Evolutionary conservation across 176 grass and related monocot species (phyloP).

Genomic region (Oryza nivara): DNA sequence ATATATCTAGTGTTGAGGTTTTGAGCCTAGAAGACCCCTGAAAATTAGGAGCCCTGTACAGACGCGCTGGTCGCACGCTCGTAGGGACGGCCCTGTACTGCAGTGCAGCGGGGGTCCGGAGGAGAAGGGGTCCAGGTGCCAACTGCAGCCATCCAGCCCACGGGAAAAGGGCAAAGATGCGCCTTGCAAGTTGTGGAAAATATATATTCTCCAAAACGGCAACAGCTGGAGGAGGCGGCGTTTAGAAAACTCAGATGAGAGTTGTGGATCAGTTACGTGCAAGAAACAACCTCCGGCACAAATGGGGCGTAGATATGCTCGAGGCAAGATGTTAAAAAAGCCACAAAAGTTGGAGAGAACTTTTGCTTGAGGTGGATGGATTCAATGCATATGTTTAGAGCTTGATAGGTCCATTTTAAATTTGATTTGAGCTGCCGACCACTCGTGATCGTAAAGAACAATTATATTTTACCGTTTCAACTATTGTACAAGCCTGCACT

Average conservation of each 20-base stretch:
- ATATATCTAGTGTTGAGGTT: no score
- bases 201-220: constrained; percentile 27
- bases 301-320: background rate
- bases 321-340: background rate
- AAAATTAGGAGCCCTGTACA: no score
- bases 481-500: no score
- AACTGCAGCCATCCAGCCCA: background rate
- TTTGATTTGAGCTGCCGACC: background rate
- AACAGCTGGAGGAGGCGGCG: background rate
- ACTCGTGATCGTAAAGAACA: no score
- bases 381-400: constrained; percentile 12
- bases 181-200: constrained; percentile 11
- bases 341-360: constrained; percentile 4
- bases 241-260: background rate
- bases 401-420: background rate
- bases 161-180: constrained; percentile 4
- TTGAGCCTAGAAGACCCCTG: no score
- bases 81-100: no score
- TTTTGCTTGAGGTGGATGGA: background rate
- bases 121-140: background rate
- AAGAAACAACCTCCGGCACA: constrained; percentile 10
- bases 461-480: no score
- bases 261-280: constrained; percentile 4
- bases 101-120: no score
- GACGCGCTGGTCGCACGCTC: no score